A percentile compares a stretch with the other conserved stretches of the same genome.
Evolutionary conservation across 371 early-diverging fungal genomes (phyloP).

Genomic region (Blastocladiella emersonii): DNA sequence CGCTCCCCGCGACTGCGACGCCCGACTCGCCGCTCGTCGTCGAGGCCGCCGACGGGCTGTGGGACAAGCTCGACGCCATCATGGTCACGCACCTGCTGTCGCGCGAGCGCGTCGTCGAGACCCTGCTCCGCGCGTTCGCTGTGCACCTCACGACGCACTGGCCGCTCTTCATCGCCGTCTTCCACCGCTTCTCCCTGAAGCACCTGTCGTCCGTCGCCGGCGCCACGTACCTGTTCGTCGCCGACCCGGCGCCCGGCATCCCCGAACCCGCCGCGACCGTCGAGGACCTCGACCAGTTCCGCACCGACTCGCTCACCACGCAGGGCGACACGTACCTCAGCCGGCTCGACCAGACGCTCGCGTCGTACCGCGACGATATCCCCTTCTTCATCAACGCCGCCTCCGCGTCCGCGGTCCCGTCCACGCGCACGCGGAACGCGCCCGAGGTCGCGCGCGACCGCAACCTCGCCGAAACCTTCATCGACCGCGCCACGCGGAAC

Average conservation of each 20-base stretch:
- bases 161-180: background rate
- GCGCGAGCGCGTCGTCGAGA: background rate
- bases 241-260: too few relatives aligned
- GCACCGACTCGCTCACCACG: background rate
- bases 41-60: background rate
- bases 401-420: too few relatives aligned
- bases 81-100: conserved; percentile 1
- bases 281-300: background rate
- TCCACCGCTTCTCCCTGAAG: background rate
- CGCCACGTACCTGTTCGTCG: too few relatives aligned
- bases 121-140: background rate
- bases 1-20: background rate
- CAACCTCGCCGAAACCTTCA: too few relatives aligned
- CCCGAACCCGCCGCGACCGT: background rate
- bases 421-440: too few relatives aligned
- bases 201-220: too few relatives aligned
- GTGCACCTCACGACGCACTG: background rate
- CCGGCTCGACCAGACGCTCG: background rate
- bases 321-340: background rate
- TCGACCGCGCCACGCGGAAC: too few relatives aligned
- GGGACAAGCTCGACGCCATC: background rate
- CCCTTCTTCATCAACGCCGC: background rate
- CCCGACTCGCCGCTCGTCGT: background rate
- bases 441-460: too few relatives aligned
- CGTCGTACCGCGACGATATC: background rate